Base-by-base conservation (phyloP, 1,284 basidiomycete genomes). In the Sparassis latifolia region DNA sequence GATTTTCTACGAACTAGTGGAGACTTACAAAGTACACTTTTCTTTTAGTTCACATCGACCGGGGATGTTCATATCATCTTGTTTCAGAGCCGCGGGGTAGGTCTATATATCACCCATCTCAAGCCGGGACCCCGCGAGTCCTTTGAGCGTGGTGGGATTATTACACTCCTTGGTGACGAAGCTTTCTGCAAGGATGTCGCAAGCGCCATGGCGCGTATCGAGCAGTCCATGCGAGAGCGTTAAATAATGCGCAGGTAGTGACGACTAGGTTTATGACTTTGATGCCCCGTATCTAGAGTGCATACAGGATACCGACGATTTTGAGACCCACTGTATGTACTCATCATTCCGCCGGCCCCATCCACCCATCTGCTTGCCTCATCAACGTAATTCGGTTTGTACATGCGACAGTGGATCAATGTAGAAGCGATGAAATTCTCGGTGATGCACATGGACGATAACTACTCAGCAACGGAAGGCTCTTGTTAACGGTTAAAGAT, bases 61-160 rank as follows among this genome's bases (percentile, higher is more conserved):
- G 33, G 5, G 12, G 30, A 37, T 35, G 28, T 33, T n/a, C 37
- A 3, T 37, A 20, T 28, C 28, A 38, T 35, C 9, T n/a, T n/a
- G 7, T 50, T 33, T 33, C 62, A 85, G 83, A 72, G 69, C 61
- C 85, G 89, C 7, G 82, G 79, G 4, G 89, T 92, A 10, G 77
- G 73, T 2, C 68, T 94, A 29, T 91, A 84, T 68, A 82, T 95
- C 60, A 85, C 90, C 1, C 91, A 94, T 63, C 75, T 94, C 44
- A 78, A 80, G 40, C 62, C 72, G 0, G 67, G 66, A 0, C 78
- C 84, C 44, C 72, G 77, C 46, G 69, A 74, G 43, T 74, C 75
- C 56, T 92, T 94, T 55, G 71, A 75, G 42, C 79, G 78, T 47
- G 87, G 84, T 29, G 86, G 86, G 2, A 77, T 89, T 41, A 72